Percentiles rank a stretch among this genome's conserved stretches.
Evolutionary conservation across 2,329 filamentous ascomycete species (phyloP).

Genomic region (Albifimbria verrucaria): DNA sequence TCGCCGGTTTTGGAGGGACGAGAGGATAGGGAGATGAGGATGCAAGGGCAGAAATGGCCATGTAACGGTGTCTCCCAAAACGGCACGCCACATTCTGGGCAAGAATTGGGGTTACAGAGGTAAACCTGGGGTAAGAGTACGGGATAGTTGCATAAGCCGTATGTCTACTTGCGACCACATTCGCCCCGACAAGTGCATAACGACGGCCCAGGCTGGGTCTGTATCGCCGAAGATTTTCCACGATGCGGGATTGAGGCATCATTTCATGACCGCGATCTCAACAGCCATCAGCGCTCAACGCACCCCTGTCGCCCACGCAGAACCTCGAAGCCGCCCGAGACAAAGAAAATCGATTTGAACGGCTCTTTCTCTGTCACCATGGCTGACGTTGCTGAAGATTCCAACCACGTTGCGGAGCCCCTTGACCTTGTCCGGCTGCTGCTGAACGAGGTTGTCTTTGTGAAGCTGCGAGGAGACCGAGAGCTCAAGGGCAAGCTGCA

Average conservation of each 20-base stretch:
- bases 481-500: conserved; percentile 94
- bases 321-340: no score
- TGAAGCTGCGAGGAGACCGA: conserved; percentile 92
- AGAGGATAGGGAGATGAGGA: neutral
- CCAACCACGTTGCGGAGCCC: conserved; percentile 77
- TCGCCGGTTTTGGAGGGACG: neutral
- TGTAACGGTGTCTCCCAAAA: neutral
- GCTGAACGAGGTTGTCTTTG: conserved; percentile 93
- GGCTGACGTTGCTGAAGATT: conserved; percentile 78
- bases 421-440: conserved; percentile 93
- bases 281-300: neutral
- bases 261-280: conserved; percentile 7
- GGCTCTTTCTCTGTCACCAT: no score
- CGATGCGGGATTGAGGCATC: conserved; percentile 3
- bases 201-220: neutral
- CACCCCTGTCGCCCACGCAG: neutral
- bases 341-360: conserved; percentile 4
- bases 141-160: neutral
- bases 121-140: conserved; percentile 8
- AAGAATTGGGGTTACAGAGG: conserved; percentile 2
- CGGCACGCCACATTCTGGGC: neutral
- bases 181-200: conserved; percentile 2
- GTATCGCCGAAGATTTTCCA: conserved; percentile 16
- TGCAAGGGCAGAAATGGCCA: neutral
- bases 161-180: neutral